These are phyloP conservation scores for Miscanthus lutarioriparius DNA, from an alignment of 176 grass and related monocot species.

Conservation along the genomic window DNA sequence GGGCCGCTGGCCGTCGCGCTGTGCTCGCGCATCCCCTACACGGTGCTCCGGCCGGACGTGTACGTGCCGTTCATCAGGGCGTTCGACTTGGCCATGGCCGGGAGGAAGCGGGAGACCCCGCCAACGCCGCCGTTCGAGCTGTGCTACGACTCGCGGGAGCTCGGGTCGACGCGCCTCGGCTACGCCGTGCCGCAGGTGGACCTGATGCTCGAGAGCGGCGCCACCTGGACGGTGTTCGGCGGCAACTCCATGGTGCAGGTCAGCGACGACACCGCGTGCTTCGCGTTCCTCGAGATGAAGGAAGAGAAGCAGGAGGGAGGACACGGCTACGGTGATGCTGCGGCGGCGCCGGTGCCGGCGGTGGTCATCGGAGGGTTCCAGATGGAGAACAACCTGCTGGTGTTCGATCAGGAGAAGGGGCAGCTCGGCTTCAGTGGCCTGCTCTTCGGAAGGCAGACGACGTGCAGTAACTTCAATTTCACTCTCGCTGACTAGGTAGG, in stretches of 20 bases:
- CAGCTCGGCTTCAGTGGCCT: constrained; percentile 37
- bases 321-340: background rate
- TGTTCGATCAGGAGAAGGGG: constrained; percentile 49
- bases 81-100: constrained; percentile 24
- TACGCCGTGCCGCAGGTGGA: constrained; percentile 50
- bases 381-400: constrained; percentile 66
- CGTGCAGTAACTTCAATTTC: constrained; percentile 59
- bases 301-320: background rate
- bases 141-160: constrained; percentile 42
- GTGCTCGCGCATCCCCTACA: constrained; percentile 40
- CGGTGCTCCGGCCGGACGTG: constrained; percentile 40
- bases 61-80: constrained; percentile 42
- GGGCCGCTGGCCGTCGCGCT: constrained; percentile 14
- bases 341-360: background rate
- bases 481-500: constrained; percentile 17
- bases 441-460: constrained; percentile 28
- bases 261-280: constrained; percentile 35
- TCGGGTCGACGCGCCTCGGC: constrained; percentile 41
- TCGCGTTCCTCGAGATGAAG: constrained; percentile 40
- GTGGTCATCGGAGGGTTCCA: constrained; percentile 59
- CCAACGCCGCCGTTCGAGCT: constrained; percentile 46
- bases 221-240: constrained; percentile 52
- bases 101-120: background rate
- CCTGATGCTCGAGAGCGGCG: constrained; percentile 42
- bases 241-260: constrained; percentile 56